Evolutionary conservation across 2,329 filamentous ascomycete genomes (phyloP), one percentile per base, ranked within the genome.

Genomic region (Fusarium sublunatum): DNA sequence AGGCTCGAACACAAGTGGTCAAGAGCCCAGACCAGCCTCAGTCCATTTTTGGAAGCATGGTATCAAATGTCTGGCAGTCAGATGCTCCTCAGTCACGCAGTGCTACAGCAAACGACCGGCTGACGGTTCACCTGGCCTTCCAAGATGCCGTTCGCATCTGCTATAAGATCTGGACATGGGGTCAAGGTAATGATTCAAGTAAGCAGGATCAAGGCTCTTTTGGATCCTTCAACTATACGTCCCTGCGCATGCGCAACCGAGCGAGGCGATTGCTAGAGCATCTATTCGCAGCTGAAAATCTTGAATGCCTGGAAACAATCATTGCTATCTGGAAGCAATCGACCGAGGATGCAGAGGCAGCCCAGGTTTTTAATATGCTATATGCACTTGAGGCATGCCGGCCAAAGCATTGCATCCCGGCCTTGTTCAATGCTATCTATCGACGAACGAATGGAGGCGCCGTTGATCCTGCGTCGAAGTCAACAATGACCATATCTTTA

Each of bases 151-250:
- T 98, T 56, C 88, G 92, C 24, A 91, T 96, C 45, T 97, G 93
- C 75, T 96, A 96, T 73, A 87, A 83, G 11, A 97, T 99, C 48
- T 99, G 96, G 95, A 91, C 91, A 1, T 99, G 95, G 94, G 92
- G 91, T 6, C 86, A 89, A 71, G 84, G 84, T 3, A 81, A 81
- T 26, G 88, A 89, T 69, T 78, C 82, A 15, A 76, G 74, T 7
- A 77, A 79, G 22, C 86, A 90, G 51, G 91, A 96, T 72, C 72
- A 80, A 1, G 83, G 84, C 28, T 94, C 90, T 13, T 83, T 83
- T 6, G 91, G 93, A 8, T 97, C 93, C 1, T 96, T 97, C 74
- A 89, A 86, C 62, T 96, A 97, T 77, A 97, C 93, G 2, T 96
- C 93, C 8, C 78, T 97, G 48, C 89, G 93, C 24, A 91, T 98